A percentile compares a stretch with the other conserved stretches of the same genome.
Conservation (phyloP, 352 stramenopile genomes). For the Thalassiosira livingstoniorum region DNA sequence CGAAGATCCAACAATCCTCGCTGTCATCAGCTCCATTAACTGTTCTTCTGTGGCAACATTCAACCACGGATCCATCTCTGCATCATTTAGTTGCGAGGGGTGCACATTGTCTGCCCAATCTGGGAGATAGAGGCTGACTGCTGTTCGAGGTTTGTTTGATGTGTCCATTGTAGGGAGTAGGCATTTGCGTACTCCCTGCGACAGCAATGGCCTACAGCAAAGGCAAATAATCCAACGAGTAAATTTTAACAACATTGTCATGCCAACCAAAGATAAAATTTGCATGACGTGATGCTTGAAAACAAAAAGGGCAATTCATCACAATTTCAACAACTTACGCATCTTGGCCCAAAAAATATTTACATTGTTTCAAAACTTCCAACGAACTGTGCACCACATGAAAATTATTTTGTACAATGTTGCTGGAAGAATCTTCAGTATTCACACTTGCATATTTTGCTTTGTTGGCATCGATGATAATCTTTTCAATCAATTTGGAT, state of each 20-base stretch:
- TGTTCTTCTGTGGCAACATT: slow-evolving; percentile 51
- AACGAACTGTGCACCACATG: slow-evolving; percentile 57
- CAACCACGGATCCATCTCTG: slow-evolving; percentile 63
- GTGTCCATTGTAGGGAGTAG: slow-evolving; percentile 12
- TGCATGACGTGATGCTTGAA: too few relatives aligned
- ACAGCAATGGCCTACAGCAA: slow-evolving; percentile 31
- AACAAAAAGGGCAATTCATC: not conserved
- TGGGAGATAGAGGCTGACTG: slow-evolving; percentile 46
- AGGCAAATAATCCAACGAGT: too few relatives aligned
- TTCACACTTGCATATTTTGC: not conserved
- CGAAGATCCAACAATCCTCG: slow-evolving; percentile 19
- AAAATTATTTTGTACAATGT: slow-evolving; percentile 26
- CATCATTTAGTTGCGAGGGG: slow-evolving; percentile 47
- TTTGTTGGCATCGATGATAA: slow-evolving; percentile 38
- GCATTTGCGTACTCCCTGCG: slow-evolving; percentile 45
- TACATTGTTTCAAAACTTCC: slow-evolving; percentile 55
- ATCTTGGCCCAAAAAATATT: slow-evolving; percentile 54
- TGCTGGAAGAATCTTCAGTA: not conserved
- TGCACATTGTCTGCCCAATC: slow-evolving; percentile 45
- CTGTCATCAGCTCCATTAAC: slow-evolving; percentile 50
- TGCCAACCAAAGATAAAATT: too few relatives aligned
- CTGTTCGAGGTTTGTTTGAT: not conserved
- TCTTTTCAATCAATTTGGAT: slow-evolving; percentile 44
- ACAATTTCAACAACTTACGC: slow-evolving; percentile 27
- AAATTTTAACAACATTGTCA: slow-evolving; percentile 7